Percentiles rank a stretch among this genome's conserved stretches.
Conservation (phyloP, 2,329 filamentous ascomycete species). For the Diatrype stigma region DNA sequence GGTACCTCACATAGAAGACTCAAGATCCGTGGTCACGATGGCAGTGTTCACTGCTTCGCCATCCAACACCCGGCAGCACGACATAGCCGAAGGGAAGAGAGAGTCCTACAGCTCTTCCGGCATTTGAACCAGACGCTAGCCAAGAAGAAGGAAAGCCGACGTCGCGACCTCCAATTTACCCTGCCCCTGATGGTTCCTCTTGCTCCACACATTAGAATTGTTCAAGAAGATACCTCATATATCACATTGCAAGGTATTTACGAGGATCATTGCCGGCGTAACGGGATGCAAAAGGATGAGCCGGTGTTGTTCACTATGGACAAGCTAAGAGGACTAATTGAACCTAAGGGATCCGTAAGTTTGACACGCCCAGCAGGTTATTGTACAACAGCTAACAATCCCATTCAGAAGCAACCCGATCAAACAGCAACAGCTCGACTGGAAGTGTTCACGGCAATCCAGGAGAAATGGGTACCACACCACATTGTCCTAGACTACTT, state of each 20-base stretch:
- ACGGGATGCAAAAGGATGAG: conserved; percentile 88
- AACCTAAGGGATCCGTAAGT: conserved; percentile 60
- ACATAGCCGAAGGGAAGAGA: conserved; percentile 89
- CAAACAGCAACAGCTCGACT: conserved; percentile 69
- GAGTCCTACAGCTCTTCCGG: conserved; percentile 92
- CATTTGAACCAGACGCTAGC: conserved; percentile 91
- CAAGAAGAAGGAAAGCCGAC: conserved; percentile 91
- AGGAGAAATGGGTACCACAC: conserved; percentile 86
- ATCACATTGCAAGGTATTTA: conserved; percentile 92
- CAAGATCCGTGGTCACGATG: conserved; percentile 95
- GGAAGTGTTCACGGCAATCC: conserved; percentile 92
- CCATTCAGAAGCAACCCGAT: conserved; percentile 59
- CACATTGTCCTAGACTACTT: conserved; percentile 85
- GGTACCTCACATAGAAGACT: conserved; percentile 88
- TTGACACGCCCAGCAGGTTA: background rate
- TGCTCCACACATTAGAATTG: conserved; percentile 88
- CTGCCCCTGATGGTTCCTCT: conserved; percentile 93
- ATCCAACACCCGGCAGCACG: conserved; percentile 93
- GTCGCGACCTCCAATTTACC: conserved; percentile 92
- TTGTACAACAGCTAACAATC: conserved; percentile 11
- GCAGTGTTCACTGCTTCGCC: conserved; percentile 92
- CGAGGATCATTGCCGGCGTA: conserved; percentile 89
- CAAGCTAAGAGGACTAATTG: conserved; percentile 74
- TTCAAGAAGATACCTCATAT: conserved; percentile 92
- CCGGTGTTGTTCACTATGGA: conserved; percentile 94